A percentile compares a stretch with the other conserved stretches of the same genome.
Evolutionary conservation across 805 yeast species (phyloP).

Genomic region (Candida pseudoglaebosa): DNA sequence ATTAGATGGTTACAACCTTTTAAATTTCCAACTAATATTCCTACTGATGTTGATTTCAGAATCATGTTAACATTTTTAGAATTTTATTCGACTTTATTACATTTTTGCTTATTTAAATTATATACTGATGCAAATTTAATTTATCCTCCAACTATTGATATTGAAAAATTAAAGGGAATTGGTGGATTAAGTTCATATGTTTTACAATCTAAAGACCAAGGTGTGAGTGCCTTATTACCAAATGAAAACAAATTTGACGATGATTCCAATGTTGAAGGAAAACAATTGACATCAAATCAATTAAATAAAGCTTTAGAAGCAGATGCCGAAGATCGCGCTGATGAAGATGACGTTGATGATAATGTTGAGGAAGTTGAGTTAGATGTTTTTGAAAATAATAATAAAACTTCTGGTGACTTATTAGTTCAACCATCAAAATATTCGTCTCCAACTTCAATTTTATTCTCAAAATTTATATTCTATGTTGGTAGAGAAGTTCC

Average conservation of each 20-base stretch:
- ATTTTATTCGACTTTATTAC: slow-evolving; percentile 87
- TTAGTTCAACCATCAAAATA: slow-evolving; percentile 60
- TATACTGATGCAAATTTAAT: slow-evolving; percentile 82
- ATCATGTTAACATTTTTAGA: slow-evolving; percentile 96
- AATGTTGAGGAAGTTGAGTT: slow-evolving; percentile 33
- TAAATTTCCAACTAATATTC: slow-evolving; percentile 94
- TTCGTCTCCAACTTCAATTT: slow-evolving; percentile 55
- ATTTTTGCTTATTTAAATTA: slow-evolving; percentile 79
- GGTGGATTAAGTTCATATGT: slow-evolving; percentile 88
- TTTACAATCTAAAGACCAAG: slow-evolving; percentile 50
- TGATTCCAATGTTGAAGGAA: slow-evolving; percentile 23
- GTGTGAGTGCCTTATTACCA: slow-evolving; percentile 37
- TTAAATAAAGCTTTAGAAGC: slow-evolving; percentile 53
- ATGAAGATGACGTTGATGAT: slow-evolving; percentile 13
- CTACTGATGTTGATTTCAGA: slow-evolving; percentile 90
- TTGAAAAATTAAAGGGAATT: slow-evolving; percentile 68
- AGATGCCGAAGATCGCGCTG: slow-evolving; percentile 19
- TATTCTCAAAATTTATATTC: slow-evolving; percentile 75
- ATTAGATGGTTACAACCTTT: slow-evolving; percentile 95
- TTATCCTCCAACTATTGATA: slow-evolving; percentile 86
- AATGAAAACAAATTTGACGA: slow-evolving; percentile 16
- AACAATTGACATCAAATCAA: slow-evolving; percentile 37
- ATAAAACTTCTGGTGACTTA: slow-evolving; percentile 63
- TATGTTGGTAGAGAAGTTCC: slow-evolving; percentile 95
- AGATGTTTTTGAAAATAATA: slow-evolving; percentile 64